These are phyloP conservation scores for Candida quercuum DNA, from an alignment of 805 yeast species.

Conservation along the genomic window DNA sequence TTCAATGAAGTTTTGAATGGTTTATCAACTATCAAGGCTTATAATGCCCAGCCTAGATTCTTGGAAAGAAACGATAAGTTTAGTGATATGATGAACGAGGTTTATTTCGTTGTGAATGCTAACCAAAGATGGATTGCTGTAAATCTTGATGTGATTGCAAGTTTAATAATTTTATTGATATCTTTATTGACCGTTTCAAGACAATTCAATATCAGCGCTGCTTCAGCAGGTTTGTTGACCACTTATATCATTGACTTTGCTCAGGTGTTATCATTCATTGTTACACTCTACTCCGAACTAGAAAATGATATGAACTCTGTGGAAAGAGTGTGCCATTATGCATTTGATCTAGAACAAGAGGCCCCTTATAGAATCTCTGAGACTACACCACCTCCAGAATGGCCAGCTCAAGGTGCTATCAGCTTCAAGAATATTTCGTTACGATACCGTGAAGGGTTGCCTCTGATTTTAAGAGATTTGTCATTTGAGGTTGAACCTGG, in stretches of 20 bases:
- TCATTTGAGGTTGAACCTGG: slow-evolving; percentile 39
- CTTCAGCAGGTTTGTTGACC: slow-evolving; percentile 62
- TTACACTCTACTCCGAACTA: slow-evolving; percentile 58
- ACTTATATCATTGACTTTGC: slow-evolving; percentile 53
- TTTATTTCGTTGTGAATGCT: slow-evolving; percentile 52
- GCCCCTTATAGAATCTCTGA: slow-evolving; percentile 47
- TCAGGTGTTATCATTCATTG: slow-evolving; percentile 47
- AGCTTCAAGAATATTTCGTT: slow-evolving; percentile 42
- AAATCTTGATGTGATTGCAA: slow-evolving; percentile 47
- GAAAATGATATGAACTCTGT: slow-evolving; percentile 63
- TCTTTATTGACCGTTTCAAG: slow-evolving; percentile 52
- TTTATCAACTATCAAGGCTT: slow-evolving; percentile 55
- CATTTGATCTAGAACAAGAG: slow-evolving; percentile 59
- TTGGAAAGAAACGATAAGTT: slow-evolving; percentile 35
- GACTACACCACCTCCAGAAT: slow-evolving; percentile 14
- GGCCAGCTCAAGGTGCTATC: slow-evolving; percentile 45
- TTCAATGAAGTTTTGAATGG: slow-evolving; percentile 70
- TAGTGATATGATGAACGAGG: slow-evolving; percentile 61
- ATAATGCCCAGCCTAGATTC: slow-evolving; percentile 39
- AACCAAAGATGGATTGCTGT: slow-evolving; percentile 69
- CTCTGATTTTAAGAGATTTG: slow-evolving; percentile 43
- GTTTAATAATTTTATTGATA: slow-evolving; percentile 44
- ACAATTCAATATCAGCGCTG: slow-evolving; percentile 50
- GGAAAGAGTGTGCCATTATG: slow-evolving; percentile 67
- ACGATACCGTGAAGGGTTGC: slow-evolving; percentile 48